Conservation (phyloP, 257 asterid species). For the Echites panduratus region DNA sequence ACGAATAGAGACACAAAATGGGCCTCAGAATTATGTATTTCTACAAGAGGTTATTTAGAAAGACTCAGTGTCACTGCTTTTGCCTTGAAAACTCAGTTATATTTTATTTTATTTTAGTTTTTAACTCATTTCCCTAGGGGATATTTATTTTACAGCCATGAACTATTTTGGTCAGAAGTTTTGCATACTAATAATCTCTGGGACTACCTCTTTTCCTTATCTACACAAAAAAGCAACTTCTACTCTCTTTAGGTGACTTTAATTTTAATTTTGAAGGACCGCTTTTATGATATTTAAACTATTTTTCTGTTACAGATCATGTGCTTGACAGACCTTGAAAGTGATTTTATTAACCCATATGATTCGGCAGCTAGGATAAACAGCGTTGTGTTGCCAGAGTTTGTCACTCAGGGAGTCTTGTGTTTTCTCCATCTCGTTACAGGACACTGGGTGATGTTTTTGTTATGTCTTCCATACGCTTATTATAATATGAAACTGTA, state of each 20-base stretch:
- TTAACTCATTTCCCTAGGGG: background rate
- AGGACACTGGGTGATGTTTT: slow-evolving; percentile 79
- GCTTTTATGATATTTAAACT: background rate
- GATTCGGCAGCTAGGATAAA: slow-evolving; percentile 84
- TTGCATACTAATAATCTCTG: background rate
- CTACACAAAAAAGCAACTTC: background rate
- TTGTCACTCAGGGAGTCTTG: slow-evolving; percentile 48
- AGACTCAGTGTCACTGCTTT: background rate
- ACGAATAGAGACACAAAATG: background rate
- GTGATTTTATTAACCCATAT: slow-evolving; percentile 75
- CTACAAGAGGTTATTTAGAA: background rate
- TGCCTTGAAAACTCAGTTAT: background rate
- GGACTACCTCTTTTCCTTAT: background rate
- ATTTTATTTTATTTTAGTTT: background rate
- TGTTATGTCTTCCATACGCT: slow-evolving; percentile 63
- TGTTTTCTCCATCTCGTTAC: slow-evolving; percentile 69
- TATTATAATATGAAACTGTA: slow-evolving; percentile 56
- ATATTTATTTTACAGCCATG: background rate
- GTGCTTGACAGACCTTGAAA: slow-evolving; percentile 88
- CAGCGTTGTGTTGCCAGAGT: slow-evolving; percentile 63
- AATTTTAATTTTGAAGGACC: slow-evolving; percentile 8
- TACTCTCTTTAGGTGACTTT: slow-evolving; percentile 2
- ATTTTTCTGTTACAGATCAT: slow-evolving; percentile 50
- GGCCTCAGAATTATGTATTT: background rate
- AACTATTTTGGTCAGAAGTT: background rate